Evolutionary conservation across 352 stramenopile genomes (phyloP).

Genomic region (Phytophthora colocasiae): DNA sequence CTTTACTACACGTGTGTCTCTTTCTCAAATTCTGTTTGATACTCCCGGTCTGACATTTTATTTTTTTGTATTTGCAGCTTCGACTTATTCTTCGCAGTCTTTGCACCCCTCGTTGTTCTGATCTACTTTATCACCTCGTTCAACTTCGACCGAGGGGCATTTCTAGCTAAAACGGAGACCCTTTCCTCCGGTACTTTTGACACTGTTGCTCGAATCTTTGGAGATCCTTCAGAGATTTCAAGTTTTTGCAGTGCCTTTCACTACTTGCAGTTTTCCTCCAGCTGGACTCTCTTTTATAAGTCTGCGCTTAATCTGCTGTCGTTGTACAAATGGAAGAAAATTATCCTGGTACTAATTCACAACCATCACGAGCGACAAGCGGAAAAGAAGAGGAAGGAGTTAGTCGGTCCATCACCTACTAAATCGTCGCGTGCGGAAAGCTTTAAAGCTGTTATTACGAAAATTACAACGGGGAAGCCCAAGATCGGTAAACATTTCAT

Average conservation of each 20-base stretch:
- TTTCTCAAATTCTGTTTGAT: neutral
- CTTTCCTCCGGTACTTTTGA: slow-evolving; percentile 36
- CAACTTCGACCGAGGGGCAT: slow-evolving; percentile 43
- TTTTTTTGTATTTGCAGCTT: slow-evolving; percentile 26
- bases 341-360: slow-evolving; percentile 43
- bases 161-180: slow-evolving; percentile 31
- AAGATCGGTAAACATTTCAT: slow-evolving; percentile 23
- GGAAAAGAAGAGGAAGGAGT: slow-evolving; percentile 14
- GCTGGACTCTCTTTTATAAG: slow-evolving; percentile 43
- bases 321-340: slow-evolving; percentile 60
- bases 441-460: slow-evolving; percentile 14
- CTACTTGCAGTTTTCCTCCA: slow-evolving; percentile 39
- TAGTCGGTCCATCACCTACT: slow-evolving; percentile 2
- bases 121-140: slow-evolving; percentile 46
- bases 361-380: slow-evolving; percentile 33
- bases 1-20: slow-evolving; percentile 35
- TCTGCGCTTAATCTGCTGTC: slow-evolving; percentile 45
- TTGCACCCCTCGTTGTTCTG: slow-evolving; percentile 48
- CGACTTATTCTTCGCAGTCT: slow-evolving; percentile 63
- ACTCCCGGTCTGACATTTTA: neutral
- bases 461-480: slow-evolving; percentile 8
- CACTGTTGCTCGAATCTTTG: slow-evolving; percentile 43
- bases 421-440: neutral
- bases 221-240: slow-evolving; percentile 44
- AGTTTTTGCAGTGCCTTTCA: slow-evolving; percentile 48